phyloP scores from a whole-genome alignment of 805 yeast species.

The Candida chauliodis region DNA sequence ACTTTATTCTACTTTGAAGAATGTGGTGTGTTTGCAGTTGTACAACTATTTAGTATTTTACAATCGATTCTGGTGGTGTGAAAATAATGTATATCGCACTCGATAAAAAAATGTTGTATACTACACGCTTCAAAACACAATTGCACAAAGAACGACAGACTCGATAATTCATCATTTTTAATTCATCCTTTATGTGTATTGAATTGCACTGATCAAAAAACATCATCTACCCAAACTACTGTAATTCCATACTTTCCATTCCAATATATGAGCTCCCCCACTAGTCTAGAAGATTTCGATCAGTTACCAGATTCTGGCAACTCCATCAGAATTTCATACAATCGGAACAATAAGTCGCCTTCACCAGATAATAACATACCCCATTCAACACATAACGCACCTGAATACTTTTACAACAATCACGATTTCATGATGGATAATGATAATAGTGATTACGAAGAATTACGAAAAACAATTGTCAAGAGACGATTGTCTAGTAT shows the following conservation, averaged over 20 bases:
- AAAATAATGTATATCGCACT: too few species aligned
- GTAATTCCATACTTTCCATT: too few species aligned
- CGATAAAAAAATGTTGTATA: too few species aligned
- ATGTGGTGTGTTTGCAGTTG: too few species aligned
- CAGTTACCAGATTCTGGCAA: slow-evolving; percentile 6
- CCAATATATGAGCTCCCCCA: slow-evolving; percentile 19
- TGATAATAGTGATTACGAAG: slow-evolving; percentile 30
- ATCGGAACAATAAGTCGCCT: not conserved
- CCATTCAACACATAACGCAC: not conserved
- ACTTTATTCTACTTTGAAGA: too few species aligned
- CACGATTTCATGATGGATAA: slow-evolving; percentile 31
- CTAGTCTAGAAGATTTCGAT: slow-evolving; percentile 14
- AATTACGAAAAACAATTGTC: slow-evolving; percentile 29
- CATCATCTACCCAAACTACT: too few species aligned
- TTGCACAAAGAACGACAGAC: not conserved
- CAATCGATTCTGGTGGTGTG: too few species aligned
- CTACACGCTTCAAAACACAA: not conserved
- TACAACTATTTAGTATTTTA: too few species aligned
- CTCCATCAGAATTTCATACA: not conserved
- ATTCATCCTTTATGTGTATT: too few species aligned
- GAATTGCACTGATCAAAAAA: too few species aligned
- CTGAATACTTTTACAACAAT: slow-evolving; percentile 1
- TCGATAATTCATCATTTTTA: not conserved
- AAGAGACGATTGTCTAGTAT: slow-evolving; percentile 21
- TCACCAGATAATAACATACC: not conserved